phyloP scores from a whole-genome alignment of 768 basidiomycete genomes.

The Phylloporus rhodoxanthus region DNA sequence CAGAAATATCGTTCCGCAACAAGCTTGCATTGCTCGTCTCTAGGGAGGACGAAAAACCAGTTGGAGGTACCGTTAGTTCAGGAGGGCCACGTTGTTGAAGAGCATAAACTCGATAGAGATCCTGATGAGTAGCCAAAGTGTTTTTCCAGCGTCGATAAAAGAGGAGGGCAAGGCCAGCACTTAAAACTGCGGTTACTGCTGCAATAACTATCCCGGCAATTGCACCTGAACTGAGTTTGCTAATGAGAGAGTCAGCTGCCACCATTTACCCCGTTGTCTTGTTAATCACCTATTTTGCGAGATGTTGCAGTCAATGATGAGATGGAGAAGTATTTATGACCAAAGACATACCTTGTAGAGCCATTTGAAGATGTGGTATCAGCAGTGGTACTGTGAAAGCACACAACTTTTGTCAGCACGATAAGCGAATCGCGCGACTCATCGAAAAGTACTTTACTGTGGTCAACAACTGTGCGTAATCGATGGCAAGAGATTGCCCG shows the following conservation, averaged over 20 bases:
- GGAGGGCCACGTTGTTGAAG: slow-evolving; percentile 8
- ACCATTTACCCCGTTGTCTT: neutral
- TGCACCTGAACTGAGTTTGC: slow-evolving; percentile 19
- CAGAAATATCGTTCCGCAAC: slow-evolving; percentile 3
- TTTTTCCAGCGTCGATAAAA: slow-evolving; percentile 29
- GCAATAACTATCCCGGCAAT: slow-evolving; percentile 21
- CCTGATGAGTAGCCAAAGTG: slow-evolving; percentile 10
- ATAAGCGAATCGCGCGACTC: neutral
- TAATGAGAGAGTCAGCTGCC: slow-evolving; percentile 1
- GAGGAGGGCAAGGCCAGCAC: slow-evolving; percentile 14
- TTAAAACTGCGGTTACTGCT: slow-evolving; percentile 8
- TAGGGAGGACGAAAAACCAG: slow-evolving; percentile 19
- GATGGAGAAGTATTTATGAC: neutral
- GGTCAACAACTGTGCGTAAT: slow-evolving; percentile 29
- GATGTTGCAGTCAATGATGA: neutral
- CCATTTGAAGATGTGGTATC: neutral
- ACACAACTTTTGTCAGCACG: neutral
- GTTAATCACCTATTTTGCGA: slow-evolving; percentile 7
- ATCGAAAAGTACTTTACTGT: slow-evolving; percentile 13
- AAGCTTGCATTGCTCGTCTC: slow-evolving; percentile 10
- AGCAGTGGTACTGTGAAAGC: neutral
- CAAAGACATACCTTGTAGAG: slow-evolving; percentile 1
- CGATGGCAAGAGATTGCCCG: slow-evolving; percentile 25
- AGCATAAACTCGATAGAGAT: slow-evolving; percentile 9
- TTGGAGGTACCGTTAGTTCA: neutral